Conservation (phyloP, 345 rosid species). For the Salix suchowensis region DNA sequence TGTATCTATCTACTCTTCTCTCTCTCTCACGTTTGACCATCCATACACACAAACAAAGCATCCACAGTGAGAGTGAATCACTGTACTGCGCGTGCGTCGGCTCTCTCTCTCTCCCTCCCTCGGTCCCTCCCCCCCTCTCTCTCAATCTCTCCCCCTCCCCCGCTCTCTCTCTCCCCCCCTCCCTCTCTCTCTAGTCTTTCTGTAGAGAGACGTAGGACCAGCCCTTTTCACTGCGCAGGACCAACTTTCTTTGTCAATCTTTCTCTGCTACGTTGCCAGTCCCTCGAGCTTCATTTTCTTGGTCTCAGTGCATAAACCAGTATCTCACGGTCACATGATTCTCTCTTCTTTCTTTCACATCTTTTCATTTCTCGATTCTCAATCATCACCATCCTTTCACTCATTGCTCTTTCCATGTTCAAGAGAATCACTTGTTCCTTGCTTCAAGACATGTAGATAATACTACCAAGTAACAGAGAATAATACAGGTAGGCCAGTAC, state of each 20-base stretch:
- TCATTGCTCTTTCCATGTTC: neutral
- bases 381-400: neutral
- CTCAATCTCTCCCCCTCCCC: neutral
- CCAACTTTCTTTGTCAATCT: neutral
- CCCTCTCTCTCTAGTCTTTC: conserved; percentile 13
- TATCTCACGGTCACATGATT: conserved; percentile 13
- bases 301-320: conserved; percentile 12
- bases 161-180: neutral
- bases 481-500: neutral
- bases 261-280: neutral
- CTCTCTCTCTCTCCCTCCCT: conserved; percentile 6
- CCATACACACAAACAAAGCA: too few species aligned
- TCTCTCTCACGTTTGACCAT: neutral
- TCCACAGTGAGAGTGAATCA: neutral
- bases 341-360: neutral
- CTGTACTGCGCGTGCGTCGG: conserved; percentile 11
- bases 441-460: conserved; percentile 29
- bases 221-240: conserved; percentile 14
- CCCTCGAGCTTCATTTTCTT: conserved; percentile 25
- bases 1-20: neutral
- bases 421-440: conserved; percentile 24
- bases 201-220: conserved; percentile 7
- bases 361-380: conserved; percentile 12
- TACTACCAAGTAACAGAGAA: neutral
- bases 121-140: neutral